These are phyloP conservation scores for Colletotrichum orchidophilum DNA, from an alignment of 2,329 filamentous ascomycete species.

Conservation along the genomic window DNA sequence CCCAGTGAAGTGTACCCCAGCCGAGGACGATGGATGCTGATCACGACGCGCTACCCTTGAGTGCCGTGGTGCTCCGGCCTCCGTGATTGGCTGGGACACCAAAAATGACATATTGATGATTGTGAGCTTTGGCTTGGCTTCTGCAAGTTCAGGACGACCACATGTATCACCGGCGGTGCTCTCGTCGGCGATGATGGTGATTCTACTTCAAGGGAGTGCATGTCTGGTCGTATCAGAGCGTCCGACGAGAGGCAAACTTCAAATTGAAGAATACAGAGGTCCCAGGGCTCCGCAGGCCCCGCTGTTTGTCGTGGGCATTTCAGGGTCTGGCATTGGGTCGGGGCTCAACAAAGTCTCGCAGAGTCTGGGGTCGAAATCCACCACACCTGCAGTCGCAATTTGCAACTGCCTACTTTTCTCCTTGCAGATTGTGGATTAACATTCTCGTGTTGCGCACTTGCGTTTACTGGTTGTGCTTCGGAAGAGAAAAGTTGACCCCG, in stretches of 20 bases:
- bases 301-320: slow-evolving; percentile 18
- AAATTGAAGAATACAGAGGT: not conserved
- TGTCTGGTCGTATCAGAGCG: not conserved
- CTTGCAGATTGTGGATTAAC: slow-evolving; percentile 14
- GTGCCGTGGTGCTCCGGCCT: slow-evolving; percentile 11
- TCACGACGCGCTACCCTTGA: slow-evolving; percentile 25
- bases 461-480: not conserved
- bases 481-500: not conserved
- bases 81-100: slow-evolving; percentile 24
- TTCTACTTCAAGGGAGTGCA: not conserved
- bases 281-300: slow-evolving; percentile 8
- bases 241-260: not conserved
- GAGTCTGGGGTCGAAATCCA: slow-evolving; percentile 19
- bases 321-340: slow-evolving; percentile 18
- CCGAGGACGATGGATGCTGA: slow-evolving; percentile 24
- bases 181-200: not conserved
- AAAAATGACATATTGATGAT: slow-evolving; percentile 32
- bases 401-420: slow-evolving; percentile 1
- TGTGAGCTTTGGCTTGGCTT: slow-evolving; percentile 18
- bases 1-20: slow-evolving; percentile 16
- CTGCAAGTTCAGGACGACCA: not conserved
- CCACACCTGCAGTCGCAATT: slow-evolving; percentile 21
- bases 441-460: not conserved
- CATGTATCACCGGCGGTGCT: not conserved
- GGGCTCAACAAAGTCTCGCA: slow-evolving; percentile 27